These are phyloP conservation scores for Neospora caninum DNA, from an alignment of 169 alveolate species.

Conservation along the genomic window DNA sequence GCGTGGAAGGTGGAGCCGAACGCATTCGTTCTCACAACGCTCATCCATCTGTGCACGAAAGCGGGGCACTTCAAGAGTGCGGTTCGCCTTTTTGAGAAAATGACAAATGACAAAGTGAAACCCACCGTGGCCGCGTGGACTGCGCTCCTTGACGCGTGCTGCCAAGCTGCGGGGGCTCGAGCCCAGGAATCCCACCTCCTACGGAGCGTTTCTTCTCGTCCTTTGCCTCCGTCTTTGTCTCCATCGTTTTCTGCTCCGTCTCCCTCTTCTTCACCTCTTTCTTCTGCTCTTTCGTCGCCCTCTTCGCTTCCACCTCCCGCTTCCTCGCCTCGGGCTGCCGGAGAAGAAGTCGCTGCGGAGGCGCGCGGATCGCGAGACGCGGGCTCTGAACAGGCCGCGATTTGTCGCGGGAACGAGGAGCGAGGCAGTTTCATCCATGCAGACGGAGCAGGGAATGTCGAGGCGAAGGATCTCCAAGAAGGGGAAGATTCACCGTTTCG, in stretches of 20 bases:
- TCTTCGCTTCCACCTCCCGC: neutral
- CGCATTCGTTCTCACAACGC: conserved; percentile 20
- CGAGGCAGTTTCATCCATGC: neutral
- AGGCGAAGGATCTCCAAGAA: neutral
- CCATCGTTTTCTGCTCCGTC: no score
- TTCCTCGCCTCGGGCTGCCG: no score
- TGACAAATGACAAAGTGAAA: neutral
- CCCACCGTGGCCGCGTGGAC: conserved; percentile 30
- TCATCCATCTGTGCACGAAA: conserved; percentile 2
- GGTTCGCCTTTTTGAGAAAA: neutral
- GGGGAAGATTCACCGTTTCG: neutral
- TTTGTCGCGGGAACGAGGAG: neutral
- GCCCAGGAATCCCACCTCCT: neutral
- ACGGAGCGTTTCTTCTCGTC: no score
- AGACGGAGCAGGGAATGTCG: neutral
- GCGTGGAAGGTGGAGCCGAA: conserved; percentile 23
- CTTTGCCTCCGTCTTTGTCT: no score
- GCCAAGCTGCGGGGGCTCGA: neutral
- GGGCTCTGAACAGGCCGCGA: neutral
- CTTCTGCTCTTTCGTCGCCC: neutral
- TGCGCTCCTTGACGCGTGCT: conserved; percentile 11
- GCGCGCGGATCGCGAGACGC: neutral
- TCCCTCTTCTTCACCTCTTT: no score
- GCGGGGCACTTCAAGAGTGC: neutral
- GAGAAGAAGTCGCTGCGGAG: no score